These are phyloP conservation scores for Cladorrhinum sp. DNA, from an alignment of 2,329 filamentous ascomycete species.

Conservation along the genomic window DNA sequence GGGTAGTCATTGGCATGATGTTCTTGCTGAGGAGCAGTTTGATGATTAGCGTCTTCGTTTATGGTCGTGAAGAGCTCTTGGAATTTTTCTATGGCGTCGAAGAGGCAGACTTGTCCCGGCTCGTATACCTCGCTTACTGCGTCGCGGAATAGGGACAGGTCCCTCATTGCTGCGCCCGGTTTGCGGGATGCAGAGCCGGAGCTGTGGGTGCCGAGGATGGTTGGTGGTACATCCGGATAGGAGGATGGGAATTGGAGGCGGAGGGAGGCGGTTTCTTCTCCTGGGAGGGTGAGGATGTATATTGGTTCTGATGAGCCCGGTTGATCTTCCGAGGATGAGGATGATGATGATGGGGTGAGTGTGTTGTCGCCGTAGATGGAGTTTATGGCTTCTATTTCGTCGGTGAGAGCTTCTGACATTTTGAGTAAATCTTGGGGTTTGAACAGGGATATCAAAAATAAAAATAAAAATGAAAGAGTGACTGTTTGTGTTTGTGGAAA, in stretches of 20 bases:
- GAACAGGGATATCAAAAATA: neutral
- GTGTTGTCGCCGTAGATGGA: constrained; percentile 76
- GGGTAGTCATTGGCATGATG: neutral
- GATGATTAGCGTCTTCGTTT: constrained; percentile 20
- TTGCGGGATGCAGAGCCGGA: constrained; percentile 61
- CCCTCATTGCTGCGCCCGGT: constrained; percentile 68
- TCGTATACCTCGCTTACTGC: constrained; percentile 67
- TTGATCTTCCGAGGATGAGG: constrained; percentile 25
- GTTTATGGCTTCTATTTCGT: constrained; percentile 80
- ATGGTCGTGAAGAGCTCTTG: constrained; percentile 39
- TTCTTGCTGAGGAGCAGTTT: constrained; percentile 12
- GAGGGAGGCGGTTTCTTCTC: constrained; percentile 54
- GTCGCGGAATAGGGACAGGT: constrained; percentile 66
- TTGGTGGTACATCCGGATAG: constrained; percentile 74
- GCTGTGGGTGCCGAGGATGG: constrained; percentile 74
- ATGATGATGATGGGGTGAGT: constrained; percentile 47
- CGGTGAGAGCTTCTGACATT: constrained; percentile 60
- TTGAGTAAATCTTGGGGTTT: neutral
- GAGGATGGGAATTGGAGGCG: constrained; percentile 65
- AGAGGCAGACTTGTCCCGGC: constrained; percentile 78
- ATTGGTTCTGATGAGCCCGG: constrained; percentile 35
- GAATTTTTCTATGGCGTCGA: constrained; percentile 82
- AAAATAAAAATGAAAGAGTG: neutral
- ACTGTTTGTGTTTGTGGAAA: neutral
- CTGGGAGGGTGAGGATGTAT: constrained; percentile 65